Conservation (phyloP, 2,329 filamentous ascomycete genomes). For the Epichloe gansuensis region DNA sequence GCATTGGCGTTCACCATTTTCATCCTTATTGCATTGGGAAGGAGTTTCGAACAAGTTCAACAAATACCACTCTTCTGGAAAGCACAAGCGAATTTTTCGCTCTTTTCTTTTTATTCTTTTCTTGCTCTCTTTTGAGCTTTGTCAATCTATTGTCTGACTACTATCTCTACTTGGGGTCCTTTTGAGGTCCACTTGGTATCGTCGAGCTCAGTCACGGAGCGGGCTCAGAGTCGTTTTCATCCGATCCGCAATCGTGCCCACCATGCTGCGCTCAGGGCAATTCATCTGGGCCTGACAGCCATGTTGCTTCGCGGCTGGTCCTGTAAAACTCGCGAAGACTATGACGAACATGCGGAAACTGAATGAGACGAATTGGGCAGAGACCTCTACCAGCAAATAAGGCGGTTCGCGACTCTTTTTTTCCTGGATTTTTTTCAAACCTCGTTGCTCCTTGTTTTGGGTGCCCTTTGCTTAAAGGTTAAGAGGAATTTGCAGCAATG, state of each 20-base stretch:
- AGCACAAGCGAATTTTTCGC: constrained; percentile 10
- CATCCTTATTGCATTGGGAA: constrained; percentile 28
- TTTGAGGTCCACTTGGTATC: constrained; percentile 10
- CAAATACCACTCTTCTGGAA: constrained; percentile 25
- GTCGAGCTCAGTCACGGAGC: background rate
- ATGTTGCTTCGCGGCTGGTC: background rate
- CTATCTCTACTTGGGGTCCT: background rate
- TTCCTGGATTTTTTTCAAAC: constrained; percentile 14
- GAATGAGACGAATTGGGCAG: constrained; percentile 37
- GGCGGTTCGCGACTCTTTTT: constrained; percentile 29
- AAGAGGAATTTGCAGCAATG: constrained; percentile 54
- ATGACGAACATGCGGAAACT: constrained; percentile 32
- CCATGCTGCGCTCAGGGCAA: background rate
- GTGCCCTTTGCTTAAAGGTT: constrained; percentile 26
- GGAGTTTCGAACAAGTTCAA: constrained; percentile 25
- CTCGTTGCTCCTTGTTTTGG: constrained; percentile 18
- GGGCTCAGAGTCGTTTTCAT: background rate
- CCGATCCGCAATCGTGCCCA: background rate
- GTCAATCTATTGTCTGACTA: no score
- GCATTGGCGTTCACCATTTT: constrained; percentile 21
- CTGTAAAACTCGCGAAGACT: background rate
- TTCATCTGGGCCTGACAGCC: background rate
- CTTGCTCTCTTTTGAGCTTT: constrained; percentile 13
- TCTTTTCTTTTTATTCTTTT: constrained; percentile 17
- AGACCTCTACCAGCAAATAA: constrained; percentile 28